Evolutionary conservation across 1,284 basidiomycete species (phyloP).

Genomic region (Chalciporus piperatoides): DNA sequence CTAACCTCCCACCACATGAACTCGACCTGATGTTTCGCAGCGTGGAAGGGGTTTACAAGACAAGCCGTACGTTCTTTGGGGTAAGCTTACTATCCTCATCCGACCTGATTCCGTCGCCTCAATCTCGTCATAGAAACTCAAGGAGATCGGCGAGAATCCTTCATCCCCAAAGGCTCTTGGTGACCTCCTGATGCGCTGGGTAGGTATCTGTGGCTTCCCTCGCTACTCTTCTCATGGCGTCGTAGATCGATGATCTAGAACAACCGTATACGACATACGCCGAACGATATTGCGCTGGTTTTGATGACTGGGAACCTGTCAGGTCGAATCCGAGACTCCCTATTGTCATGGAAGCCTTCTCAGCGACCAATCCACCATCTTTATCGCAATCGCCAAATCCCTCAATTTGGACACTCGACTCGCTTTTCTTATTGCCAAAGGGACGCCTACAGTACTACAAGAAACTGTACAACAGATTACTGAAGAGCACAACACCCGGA

Average conservation of each 20-base stretch:
- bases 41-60: constrained; percentile 89
- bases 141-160: constrained; percentile 91
- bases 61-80: constrained; percentile 76
- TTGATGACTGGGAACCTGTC: constrained; percentile 82
- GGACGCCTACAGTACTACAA: constrained; percentile 88
- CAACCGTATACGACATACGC: constrained; percentile 84
- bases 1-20: constrained; percentile 89
- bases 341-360: constrained; percentile 69
- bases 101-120: constrained; percentile 2
- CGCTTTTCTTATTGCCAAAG: constrained; percentile 84
- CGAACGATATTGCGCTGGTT: constrained; percentile 70
- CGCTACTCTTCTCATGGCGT: constrained; percentile 14
- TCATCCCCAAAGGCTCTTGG: constrained; percentile 94
- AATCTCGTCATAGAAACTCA: constrained; percentile 66
- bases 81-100: constrained; percentile 43
- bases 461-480: constrained; percentile 82
- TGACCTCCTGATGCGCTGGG: constrained; percentile 97
- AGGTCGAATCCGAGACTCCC: constrained; percentile 71
- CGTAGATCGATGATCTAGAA: constrained; percentile 87
- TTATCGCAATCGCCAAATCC: constrained; percentile 38
- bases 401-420: constrained; percentile 79
- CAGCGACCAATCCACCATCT: constrained; percentile 58
- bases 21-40: constrained; percentile 94
- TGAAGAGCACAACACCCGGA: constrained; percentile 87
- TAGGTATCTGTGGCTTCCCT: constrained; percentile 34